Base-by-base conservation (phyloP, 768 basidiomycete genomes). In the Gelatoporia subvermispora region DNA sequence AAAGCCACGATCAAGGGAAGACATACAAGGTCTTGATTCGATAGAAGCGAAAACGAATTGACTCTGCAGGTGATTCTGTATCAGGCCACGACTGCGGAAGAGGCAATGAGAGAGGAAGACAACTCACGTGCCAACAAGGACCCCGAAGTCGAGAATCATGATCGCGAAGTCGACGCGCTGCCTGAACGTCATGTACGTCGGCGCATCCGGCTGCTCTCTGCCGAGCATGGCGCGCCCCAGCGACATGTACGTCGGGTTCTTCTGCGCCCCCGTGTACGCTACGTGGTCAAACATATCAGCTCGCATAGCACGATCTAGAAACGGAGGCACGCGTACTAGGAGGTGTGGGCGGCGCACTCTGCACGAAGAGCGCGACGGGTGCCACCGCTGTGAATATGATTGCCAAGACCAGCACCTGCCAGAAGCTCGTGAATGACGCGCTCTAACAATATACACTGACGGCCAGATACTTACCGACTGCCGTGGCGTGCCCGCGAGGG, bases 151-250 rank as follows among this genome's bases (percentile, higher is more conserved):
- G 13, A 75, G 34, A 0, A 69, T 60, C 4, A 89, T 50, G 35
- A 90, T 78, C 9, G 59, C 63, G 51, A 91, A 90, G 57, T 93
- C 90, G 9, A 84, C 24, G 31, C 88, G 77, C 68, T 92, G 84
- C 15, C 76, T 76, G 1, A 54, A 43, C 4, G 79, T 69, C 85
- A 93, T 91, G 46, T 71, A 67, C 15, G 57, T 53, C 15, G 52
- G 47, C n/a, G 40, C 35, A 24, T 45, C 44, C 2, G 28, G 41
- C 45, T 55, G 64, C 52, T 40, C 43, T 8, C 51, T 46, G 20
- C 81, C 82, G n/a, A 73, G 22, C 67, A 84, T 62, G 3, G 82
- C 79, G 20, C 71, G 70, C 31, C 72, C 51, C 37, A 91, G 70
- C n/a, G 78, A 79, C 10, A 62, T 41, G 1, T 88, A 62, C 0